A percentile compares a stretch with the other conserved stretches of the same genome.
These are phyloP conservation scores for Xylariaceae sp. DNA, from an alignment of 2,329 filamentous ascomycete species.

Conservation along the genomic window DNA sequence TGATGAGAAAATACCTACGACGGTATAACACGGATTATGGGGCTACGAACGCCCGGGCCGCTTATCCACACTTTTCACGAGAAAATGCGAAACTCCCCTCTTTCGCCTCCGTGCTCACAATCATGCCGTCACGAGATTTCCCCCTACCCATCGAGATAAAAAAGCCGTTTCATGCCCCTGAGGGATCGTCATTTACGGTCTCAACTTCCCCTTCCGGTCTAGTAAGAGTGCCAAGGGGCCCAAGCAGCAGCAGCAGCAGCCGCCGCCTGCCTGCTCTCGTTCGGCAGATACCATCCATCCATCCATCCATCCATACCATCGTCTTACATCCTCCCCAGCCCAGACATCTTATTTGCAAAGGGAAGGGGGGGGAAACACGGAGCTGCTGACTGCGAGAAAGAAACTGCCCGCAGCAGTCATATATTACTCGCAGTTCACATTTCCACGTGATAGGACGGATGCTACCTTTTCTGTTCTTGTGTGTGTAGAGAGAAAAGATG, in stretches of 20 bases:
- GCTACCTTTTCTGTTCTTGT: neutral
- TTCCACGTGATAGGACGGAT: slow-evolving; percentile 17
- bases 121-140: slow-evolving; percentile 7
- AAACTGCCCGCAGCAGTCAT: neutral
- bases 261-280: slow-evolving; percentile 1
- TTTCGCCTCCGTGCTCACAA: neutral
- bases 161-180: slow-evolving; percentile 5
- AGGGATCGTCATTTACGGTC: slow-evolving; percentile 8
- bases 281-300: slow-evolving; percentile 6
- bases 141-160: neutral
- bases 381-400: neutral
- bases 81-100: slow-evolving; percentile 10
- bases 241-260: slow-evolving; percentile 6
- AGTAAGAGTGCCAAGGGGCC: slow-evolving; percentile 14
- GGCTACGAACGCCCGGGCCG: neutral
- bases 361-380: neutral
- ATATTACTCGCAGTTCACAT: slow-evolving; percentile 14
- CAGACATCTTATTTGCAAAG: slow-evolving; percentile 12
- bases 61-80: neutral
- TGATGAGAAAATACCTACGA: neutral
- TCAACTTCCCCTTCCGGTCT: slow-evolving; percentile 16
- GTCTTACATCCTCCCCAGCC: neutral
- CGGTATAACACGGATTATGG: neutral
- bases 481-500: neutral
- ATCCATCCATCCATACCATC: too few species aligned